Conservation (phyloP, 495 filamentous ascomycete species). For the Neurospora cerealis region DNA sequence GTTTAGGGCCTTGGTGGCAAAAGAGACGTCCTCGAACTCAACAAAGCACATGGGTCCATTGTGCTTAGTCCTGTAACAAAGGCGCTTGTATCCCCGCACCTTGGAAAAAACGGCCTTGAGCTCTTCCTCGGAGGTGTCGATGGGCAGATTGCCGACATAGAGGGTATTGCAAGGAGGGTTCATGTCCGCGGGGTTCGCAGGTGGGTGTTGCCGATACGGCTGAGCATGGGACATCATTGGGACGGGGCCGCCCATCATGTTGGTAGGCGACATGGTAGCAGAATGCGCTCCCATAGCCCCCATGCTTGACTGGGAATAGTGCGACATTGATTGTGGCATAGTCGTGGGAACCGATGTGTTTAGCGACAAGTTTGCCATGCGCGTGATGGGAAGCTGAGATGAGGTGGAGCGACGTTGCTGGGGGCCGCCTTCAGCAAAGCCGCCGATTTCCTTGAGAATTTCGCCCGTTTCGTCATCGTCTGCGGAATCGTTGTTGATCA, state of each 20-base stretch:
- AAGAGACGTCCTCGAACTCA: constrained; percentile 92
- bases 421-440: constrained; percentile 68
- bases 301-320: constrained; percentile 35
- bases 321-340: constrained; percentile 41
- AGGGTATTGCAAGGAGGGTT: constrained; percentile 98
- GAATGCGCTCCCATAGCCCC: constrained; percentile 38
- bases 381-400: constrained; percentile 60
- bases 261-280: constrained; percentile 48
- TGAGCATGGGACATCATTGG: not conserved
- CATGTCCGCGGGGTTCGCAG: constrained; percentile 71
- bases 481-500: constrained; percentile 71
- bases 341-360: constrained; percentile 45
- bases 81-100: constrained; percentile 88
- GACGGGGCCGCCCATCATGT: constrained; percentile 32
- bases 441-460: constrained; percentile 72
- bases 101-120: constrained; percentile 91
- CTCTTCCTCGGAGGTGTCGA: constrained; percentile 93
- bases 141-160: constrained; percentile 91
- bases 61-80: constrained; percentile 95
- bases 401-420: constrained; percentile 59
- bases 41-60: constrained; percentile 99
- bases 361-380: constrained; percentile 61
- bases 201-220: constrained; percentile 32
- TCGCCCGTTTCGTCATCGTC: constrained; percentile 80
- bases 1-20: constrained; percentile 85